Base-by-base conservation (phyloP, 1,284 basidiomycete genomes). In the Inonotus hispidus region DNA sequence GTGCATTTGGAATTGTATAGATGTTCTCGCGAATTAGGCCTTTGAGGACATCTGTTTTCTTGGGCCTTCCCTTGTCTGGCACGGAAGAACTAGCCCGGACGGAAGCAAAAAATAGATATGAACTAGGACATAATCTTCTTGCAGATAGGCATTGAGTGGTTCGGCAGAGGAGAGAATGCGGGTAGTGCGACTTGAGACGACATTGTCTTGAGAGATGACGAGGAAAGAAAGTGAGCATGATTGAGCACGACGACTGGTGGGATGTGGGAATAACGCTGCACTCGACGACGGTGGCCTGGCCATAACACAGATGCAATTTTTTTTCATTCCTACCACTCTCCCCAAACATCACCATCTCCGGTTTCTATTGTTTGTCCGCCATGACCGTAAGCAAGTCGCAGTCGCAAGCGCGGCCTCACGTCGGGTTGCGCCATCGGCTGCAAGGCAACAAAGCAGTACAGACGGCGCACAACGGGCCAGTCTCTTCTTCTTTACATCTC, bases 1-100 rank as follows among this genome's bases (percentile, higher is more conserved):
- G 79, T 3, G 93, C 71, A 72, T 99, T 99, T 0, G 96, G 96
- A 39, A 97, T 70, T 0, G 96, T 99, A 74, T 96, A 96, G 54
- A 97, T 95, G 68, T 98, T 95, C 75, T 99, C 96, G 56, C 80
- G 78, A 1, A 82, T 38, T 10, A 47, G 23, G 11, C 45, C 29
- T 7, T 21, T 14, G 16, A 53, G 39, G 1, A 10, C 46, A 23
- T 16, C 32, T 3, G 32, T 35, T 49, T 16, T 52, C 53, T 46
- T 45, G 27, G 43, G 38, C 23, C 56, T 61, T 11, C 32, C 23
- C 27, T 53, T 32, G 11, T 47, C 53, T 19, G 52, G 50, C 13
- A 25, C n/a, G 19, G 39, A 14, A 46, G 54, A 56, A 23, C 8
- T 25, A 29, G 8, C 4, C 38, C 37, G 54, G 3, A 23, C 4